phyloP scores from a whole-genome alignment of 306 rosid species.

The Alnus rubra region DNA sequence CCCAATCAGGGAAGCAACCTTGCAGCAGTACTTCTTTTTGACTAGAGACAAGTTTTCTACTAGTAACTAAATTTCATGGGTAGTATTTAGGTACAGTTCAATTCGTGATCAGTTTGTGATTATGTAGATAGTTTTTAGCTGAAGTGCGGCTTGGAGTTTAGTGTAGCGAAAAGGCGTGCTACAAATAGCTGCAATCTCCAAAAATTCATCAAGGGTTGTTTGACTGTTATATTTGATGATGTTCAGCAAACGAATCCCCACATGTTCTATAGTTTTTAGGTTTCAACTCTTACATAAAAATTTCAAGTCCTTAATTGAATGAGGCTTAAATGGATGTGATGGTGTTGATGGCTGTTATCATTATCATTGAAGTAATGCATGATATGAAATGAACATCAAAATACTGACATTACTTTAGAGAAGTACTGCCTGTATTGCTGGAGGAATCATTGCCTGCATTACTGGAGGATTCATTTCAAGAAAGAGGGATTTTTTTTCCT shows the following conservation, averaged over 20 bases:
- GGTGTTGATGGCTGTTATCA: background rate
- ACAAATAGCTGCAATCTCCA: background rate
- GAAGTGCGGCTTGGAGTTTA: background rate
- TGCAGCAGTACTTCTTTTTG: background rate
- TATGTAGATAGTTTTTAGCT: background rate
- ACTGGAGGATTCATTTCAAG: no score
- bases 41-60: background rate
- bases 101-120: background rate
- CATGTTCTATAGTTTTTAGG: background rate
- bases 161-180: background rate
- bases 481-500: background rate
- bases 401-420: background rate
- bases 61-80: background rate
- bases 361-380: background rate
- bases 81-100: background rate
- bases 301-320: background rate
- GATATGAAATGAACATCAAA: background rate
- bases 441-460: background rate
- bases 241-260: background rate
- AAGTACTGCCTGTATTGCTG: background rate
- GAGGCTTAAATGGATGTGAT: background rate
- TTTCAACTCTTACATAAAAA: background rate
- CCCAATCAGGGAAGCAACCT: background rate
- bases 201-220: background rate
- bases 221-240: background rate